Base-by-base conservation (phyloP, 2,329 filamentous ascomycete genomes). In the Cladosporium halotolerans region DNA sequence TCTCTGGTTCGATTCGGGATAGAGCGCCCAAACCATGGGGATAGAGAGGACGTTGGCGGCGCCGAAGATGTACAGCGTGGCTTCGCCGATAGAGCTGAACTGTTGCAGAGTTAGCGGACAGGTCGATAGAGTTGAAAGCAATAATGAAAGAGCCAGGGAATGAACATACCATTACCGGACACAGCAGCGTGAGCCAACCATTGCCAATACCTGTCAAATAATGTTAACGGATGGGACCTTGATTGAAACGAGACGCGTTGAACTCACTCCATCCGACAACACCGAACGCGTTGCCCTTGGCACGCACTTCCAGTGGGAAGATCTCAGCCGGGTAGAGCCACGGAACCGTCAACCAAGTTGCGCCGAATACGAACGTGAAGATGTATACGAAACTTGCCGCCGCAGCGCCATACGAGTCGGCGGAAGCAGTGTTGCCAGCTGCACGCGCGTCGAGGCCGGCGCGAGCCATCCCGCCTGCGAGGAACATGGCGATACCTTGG, bases 21-120 rank as follows among this genome's bases (percentile, higher is more conserved):
- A 89, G 0, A 90, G 63, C 0, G 83, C 83, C 82, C 84, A 90
- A 0, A 88, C 82, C 69, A 88, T 80, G 0, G 83, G 79, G 4
- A 89, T 83, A 1, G 79, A 77, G 31, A 86, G 67, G 8, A 82
- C 69, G 62, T 88, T 89, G 63, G 78, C 80, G 3, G 78, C 82
- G 1, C 79, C 86, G 60, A 89, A 90, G 47, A 90, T 83, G 64
- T 88, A 86, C 1, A 89, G 73, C 0, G 85, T 89, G 63, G 86
- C 88, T 57, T 88, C 83, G 18, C 79, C 77, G 48, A 89, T 81
- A n/a, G 36, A 39, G 10, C 13, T 14, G 16, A 39, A 39, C 72
- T 39, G 16, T 39, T 13, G 16, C 13, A 9, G 9, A n/a, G 14
- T 39, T 14, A 39, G 36, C 36, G 13, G 8, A 39, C n/a, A 13